phyloP scores from a whole-genome alignment of 2,329 filamentous ascomycete species.

The Truncatella angustata region DNA sequence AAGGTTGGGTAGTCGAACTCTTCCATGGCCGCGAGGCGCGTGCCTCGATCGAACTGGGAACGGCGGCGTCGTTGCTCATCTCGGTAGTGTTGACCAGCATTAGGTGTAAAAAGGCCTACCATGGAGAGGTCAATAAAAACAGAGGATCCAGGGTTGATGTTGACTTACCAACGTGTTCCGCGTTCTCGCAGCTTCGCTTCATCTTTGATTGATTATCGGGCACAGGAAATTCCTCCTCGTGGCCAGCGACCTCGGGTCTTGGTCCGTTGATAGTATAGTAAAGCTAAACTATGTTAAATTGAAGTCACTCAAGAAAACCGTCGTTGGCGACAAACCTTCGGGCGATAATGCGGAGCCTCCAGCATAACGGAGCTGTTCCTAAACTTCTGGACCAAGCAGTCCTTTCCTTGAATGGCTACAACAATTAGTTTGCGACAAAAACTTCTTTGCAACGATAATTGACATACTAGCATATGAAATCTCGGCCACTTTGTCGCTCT shows the following conservation, averaged over 20 bases:
- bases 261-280: slow-evolving; percentile 51
- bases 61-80: slow-evolving; percentile 74
- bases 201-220: slow-evolving; percentile 87
- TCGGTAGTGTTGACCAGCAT: slow-evolving; percentile 69
- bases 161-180: slow-evolving; percentile 73
- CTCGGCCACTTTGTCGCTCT: slow-evolving; percentile 81
- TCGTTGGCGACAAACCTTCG: slow-evolving; percentile 61
- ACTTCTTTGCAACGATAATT: neutral
- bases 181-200: slow-evolving; percentile 83
- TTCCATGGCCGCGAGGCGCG: slow-evolving; percentile 66
- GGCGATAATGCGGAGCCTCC: slow-evolving; percentile 76
- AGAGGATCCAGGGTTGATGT: neutral
- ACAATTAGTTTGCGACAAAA: slow-evolving; percentile 22
- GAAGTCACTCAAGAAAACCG: neutral
- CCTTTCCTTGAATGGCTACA: slow-evolving; percentile 83
- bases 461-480: slow-evolving; percentile 90
- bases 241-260: slow-evolving; percentile 55
- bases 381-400: slow-evolving; percentile 91
- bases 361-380: slow-evolving; percentile 96
- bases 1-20: slow-evolving; percentile 52
- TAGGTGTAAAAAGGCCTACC: slow-evolving; percentile 75
- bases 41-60: slow-evolving; percentile 81
- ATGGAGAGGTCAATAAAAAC: slow-evolving; percentile 1
- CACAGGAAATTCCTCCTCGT: slow-evolving; percentile 72
- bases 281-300: slow-evolving; percentile 34